A percentile compares a stretch with the other conserved stretches of the same genome.
These are phyloP conservation scores for Hygrophila difformis DNA, from an alignment of 257 asterid genomes.

Conservation along the genomic window DNA sequence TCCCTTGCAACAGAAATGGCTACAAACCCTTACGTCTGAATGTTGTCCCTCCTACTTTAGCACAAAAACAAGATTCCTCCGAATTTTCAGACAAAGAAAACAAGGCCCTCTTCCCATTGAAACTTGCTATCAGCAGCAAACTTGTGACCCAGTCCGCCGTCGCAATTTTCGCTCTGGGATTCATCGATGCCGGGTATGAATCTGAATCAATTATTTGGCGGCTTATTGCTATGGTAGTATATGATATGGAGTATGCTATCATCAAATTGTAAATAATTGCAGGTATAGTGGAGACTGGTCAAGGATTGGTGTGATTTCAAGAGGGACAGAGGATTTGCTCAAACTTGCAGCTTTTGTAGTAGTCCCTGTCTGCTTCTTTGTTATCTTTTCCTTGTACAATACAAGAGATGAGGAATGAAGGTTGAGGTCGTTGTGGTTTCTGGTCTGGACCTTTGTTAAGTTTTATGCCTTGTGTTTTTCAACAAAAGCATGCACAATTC, in stretches of 20 bases:
- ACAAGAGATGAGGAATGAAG: too few species aligned
- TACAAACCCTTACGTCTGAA: constrained; percentile 15
- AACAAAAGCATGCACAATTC: too few species aligned
- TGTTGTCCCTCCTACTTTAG: constrained; percentile 14
- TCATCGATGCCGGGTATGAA: too few species aligned
- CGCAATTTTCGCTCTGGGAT: too few species aligned
- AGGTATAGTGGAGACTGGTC: constrained; percentile 94
- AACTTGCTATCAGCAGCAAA: not conserved
- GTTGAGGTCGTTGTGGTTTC: too few species aligned
- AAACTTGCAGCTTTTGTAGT: constrained; percentile 50
- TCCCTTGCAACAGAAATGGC: constrained; percentile 15
- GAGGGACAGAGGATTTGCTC: constrained; percentile 44
- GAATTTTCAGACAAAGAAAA: constrained; percentile 23
- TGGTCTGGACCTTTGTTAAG: too few species aligned
- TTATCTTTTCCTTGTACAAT: too few species aligned
- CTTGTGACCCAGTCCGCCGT: too few species aligned
- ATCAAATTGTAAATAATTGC: not conserved
- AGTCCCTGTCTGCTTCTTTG: constrained; percentile 45
- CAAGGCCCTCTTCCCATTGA: constrained; percentile 24
- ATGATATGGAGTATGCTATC: too few species aligned
- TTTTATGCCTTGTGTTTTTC: too few species aligned
- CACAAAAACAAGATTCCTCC: constrained; percentile 34
- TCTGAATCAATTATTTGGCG: too few species aligned
- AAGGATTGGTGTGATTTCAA: constrained; percentile 64
- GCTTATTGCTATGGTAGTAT: too few species aligned